These are phyloP conservation scores for Aspergillus leporis DNA, from an alignment of 495 filamentous ascomycete genomes.

Conservation along the genomic window DNA sequence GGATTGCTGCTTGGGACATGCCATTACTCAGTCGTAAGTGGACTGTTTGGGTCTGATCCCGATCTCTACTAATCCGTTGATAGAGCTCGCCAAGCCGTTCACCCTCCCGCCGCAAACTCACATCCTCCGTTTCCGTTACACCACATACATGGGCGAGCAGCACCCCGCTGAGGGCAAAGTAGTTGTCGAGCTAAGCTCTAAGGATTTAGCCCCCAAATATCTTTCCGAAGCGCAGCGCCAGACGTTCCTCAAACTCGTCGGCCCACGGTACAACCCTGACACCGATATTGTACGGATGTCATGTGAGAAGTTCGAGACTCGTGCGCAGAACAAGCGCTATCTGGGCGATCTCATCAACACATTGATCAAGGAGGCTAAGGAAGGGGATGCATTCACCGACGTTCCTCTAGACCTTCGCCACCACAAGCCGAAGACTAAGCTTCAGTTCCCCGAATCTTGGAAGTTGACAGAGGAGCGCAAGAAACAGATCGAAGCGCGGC, in stretches of 20 bases:
- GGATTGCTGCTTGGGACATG: slow-evolving; percentile 94
- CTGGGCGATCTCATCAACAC: slow-evolving; percentile 74
- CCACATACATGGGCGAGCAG: slow-evolving; percentile 91
- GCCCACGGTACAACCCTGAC: slow-evolving; percentile 86
- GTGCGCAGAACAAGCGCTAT: slow-evolving; percentile 95
- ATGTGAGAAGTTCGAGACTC: slow-evolving; percentile 81
- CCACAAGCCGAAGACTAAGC: slow-evolving; percentile 66
- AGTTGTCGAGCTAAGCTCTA: slow-evolving; percentile 80
- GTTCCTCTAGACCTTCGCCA: slow-evolving; percentile 89
- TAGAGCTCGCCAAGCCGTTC: slow-evolving; percentile 83
- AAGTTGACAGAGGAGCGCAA: slow-evolving; percentile 69
- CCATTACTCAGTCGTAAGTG: slow-evolving; percentile 79
- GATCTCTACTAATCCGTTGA: neutral
- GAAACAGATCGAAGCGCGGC: slow-evolving; percentile 59
- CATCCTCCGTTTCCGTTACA: slow-evolving; percentile 90
- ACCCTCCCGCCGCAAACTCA: slow-evolving; percentile 61
- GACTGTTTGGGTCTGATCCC: neutral
- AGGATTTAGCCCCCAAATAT: slow-evolving; percentile 59
- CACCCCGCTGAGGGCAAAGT: slow-evolving; percentile 93
- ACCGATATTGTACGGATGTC: slow-evolving; percentile 86
- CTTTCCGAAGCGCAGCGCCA: slow-evolving; percentile 65
- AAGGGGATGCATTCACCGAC: slow-evolving; percentile 83
- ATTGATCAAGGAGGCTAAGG: slow-evolving; percentile 75
- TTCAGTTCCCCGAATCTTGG: slow-evolving; percentile 80
- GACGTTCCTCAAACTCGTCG: slow-evolving; percentile 86